Evolutionary conservation across 345 rosid genomes (phyloP).

Genomic region (Mercurialis annua): DNA sequence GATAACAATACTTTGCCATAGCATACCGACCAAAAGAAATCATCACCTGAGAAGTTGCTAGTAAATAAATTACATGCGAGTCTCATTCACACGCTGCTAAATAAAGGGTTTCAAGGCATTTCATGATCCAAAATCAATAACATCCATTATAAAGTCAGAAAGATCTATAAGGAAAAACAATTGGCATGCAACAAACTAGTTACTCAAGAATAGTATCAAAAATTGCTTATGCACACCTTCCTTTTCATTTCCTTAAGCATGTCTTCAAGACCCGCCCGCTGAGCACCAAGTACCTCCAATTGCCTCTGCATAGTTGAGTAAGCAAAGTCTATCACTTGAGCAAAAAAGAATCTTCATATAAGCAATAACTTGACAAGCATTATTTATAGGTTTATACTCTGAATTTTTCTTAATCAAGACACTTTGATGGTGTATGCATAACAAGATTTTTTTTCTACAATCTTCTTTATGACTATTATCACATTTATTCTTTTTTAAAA

Average conservation of each 20-base stretch:
- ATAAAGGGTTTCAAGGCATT: background rate
- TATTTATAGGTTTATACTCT: background rate
- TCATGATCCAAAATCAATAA: background rate
- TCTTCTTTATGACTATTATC: background rate
- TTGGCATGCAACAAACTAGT: background rate
- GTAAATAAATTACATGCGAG: background rate
- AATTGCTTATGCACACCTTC: slow-evolving; percentile 50
- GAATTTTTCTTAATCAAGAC: background rate
- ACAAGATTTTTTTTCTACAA: background rate
- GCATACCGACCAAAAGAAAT: background rate
- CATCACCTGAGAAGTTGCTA: background rate
- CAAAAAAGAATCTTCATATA: background rate
- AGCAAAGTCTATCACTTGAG: slow-evolving; percentile 1
- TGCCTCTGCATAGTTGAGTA: slow-evolving; percentile 66
- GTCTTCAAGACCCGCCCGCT: slow-evolving; percentile 97
- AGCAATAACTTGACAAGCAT: background rate
- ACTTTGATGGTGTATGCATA: background rate
- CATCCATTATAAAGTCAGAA: background rate
- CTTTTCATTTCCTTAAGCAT: slow-evolving; percentile 99
- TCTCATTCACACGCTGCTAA: background rate
- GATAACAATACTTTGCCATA: background rate
- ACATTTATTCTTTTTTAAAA: background rate
- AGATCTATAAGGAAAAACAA: background rate
- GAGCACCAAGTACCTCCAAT: slow-evolving; percentile 94
- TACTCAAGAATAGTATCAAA: background rate